Evolutionary conservation across 1,284 basidiomycete genomes (phyloP).

Genomic region (Rhodofomes roseus): DNA sequence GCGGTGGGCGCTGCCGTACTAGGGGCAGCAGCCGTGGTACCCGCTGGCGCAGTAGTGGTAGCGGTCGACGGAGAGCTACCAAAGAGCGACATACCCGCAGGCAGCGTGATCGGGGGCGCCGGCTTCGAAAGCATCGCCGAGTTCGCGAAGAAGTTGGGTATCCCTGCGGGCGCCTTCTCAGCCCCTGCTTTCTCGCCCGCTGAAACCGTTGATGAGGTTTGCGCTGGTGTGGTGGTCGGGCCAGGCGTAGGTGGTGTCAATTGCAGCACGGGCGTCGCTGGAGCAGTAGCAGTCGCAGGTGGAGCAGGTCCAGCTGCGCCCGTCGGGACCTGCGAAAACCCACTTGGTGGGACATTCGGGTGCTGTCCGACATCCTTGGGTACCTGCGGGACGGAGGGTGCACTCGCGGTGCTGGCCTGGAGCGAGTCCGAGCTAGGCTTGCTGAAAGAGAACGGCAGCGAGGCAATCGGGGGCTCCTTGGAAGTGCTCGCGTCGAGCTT

Average conservation of each 20-base stretch:
- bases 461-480: slow-evolving; percentile 61
- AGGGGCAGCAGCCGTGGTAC: too few relatives aligned
- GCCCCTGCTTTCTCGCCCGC: background rate
- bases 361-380: background rate
- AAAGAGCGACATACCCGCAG: slow-evolving; percentile 4
- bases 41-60: background rate
- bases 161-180: slow-evolving; percentile 13
- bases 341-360: background rate
- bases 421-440: slow-evolving; percentile 24
- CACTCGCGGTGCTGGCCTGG: background rate
- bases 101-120: slow-evolving; percentile 15
- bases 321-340: slow-evolving; percentile 7
- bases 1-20: background rate
- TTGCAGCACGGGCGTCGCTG: slow-evolving; percentile 13
- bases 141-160: slow-evolving; percentile 52
- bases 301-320: background rate
- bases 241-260: slow-evolving; percentile 23
- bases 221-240: slow-evolving; percentile 17
- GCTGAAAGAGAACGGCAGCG: slow-evolving; percentile 63
- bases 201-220: slow-evolving; percentile 4
- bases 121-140: slow-evolving; percentile 33
- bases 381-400: background rate
- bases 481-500: slow-evolving; percentile 32
- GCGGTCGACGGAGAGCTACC: slow-evolving; percentile 5
- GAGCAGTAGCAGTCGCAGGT: slow-evolving; percentile 2